Evolutionary conservation across 768 basidiomycete species (phyloP), one percentile per base, ranked within the genome.

Genomic region (Strobilomyces echinocephalus): DNA sequence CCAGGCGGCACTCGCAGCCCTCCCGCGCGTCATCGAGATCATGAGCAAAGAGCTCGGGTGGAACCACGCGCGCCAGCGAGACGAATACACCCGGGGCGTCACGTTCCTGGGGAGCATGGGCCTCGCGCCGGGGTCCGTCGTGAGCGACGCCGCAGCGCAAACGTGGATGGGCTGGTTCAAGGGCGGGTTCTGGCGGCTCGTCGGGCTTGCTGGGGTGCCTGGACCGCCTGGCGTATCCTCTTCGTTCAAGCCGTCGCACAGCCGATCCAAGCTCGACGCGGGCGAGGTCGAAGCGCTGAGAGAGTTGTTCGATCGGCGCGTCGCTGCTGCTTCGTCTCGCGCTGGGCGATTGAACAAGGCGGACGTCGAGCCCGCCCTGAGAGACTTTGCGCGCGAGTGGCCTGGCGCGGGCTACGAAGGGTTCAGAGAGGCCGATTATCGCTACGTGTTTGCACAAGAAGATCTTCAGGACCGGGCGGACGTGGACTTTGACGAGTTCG

Each of bases 1-100:
- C 0, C 85, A 87, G 53, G 88, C 88, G 1, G 87, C 95, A 0
- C 79, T 95, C 31, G 83, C 87, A 28, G 83, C 87, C 0, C 83
- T 99, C 47, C 94, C 95, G 3, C 79, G 80, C 30, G 86, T 99
- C 46, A 84, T 95, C 56, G 90, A 91, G 53, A 88, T 97, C 69
- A 95, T 97, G 93, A 81, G 82, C 5, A 79, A 79, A 15, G 93
- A 97, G 65, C 79, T 95, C 7, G 74, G 77, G 12, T 99, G 95
- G 95, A 77, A 79, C 55, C 68, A 71, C 26, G 60, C 74, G 15
- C 79, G 85, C 61, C 80, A 83, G 60, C 69, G 73, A 49, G 62
- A 72, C 51, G 88, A 97, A 69, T 73, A 87, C 51, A 70, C 73
- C 31, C 66, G 71, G 4, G 82, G 84, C 0, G 75, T 87, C 18